Conservation (phyloP, 768 basidiomycete species). For the Hypholoma fasciculare region DNA sequence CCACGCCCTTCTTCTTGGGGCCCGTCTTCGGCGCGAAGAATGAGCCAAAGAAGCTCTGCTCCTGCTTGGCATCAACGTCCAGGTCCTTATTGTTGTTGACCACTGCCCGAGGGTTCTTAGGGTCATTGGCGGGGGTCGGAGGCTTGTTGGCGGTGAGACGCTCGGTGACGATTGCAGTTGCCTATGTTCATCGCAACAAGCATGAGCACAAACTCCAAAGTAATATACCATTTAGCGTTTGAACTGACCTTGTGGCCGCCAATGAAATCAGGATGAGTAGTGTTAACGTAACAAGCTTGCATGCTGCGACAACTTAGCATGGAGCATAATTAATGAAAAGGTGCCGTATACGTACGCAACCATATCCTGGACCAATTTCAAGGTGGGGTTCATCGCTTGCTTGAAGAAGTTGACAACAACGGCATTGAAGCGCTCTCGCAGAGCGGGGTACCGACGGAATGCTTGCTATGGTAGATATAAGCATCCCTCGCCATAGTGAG, state of each 20-base stretch:
- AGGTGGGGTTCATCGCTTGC: conserved; percentile 89
- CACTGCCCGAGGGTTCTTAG: conserved; percentile 63
- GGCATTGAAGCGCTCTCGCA: conserved; percentile 93
- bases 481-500: background rate
- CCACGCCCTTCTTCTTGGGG: conserved; percentile 55
- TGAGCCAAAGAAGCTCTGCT: conserved; percentile 90
- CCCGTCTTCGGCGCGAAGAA: conserved; percentile 82
- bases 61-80: conserved; percentile 86
- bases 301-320: conserved; percentile 50
- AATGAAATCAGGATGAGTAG: conserved; percentile 98
- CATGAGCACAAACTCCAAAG: background rate
- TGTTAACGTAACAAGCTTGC: conserved; percentile 99
- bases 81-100: conserved; percentile 95
- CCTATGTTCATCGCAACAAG: conserved; percentile 39
- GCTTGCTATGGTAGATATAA: conserved; percentile 61
- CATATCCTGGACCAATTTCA: conserved; percentile 91
- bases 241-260: conserved; percentile 80
- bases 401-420: conserved; percentile 99
- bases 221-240: conserved; percentile 2
- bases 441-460: conserved; percentile 95
- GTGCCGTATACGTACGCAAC: conserved; percentile 64
- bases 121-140: conserved; percentile 49
- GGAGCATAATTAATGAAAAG: background rate
- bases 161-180: conserved; percentile 85
- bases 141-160: conserved; percentile 82